Percentiles rank a stretch among this genome's conserved stretches.
These are phyloP conservation scores for Sonneratia alba DNA, from an alignment of 345 rosid species.

Conservation along the genomic window DNA sequence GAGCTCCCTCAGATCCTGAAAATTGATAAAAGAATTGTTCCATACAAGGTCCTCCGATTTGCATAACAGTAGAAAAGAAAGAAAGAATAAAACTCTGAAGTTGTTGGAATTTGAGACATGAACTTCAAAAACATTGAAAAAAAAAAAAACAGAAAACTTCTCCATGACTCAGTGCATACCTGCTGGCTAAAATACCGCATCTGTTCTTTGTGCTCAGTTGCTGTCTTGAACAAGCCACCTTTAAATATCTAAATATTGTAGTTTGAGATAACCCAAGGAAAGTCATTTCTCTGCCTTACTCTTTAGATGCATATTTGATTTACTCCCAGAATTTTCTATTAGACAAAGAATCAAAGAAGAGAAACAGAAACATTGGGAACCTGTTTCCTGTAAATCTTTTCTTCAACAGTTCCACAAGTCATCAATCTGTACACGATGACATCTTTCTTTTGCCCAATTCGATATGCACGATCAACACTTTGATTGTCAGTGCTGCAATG, in stretches of 20 bases:
- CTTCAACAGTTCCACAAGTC: conserved; percentile 98
- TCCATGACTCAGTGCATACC: conserved; percentile 22
- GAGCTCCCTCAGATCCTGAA: conserved; percentile 84
- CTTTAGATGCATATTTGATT: neutral
- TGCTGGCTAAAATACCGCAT: conserved; percentile 89
- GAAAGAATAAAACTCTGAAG: neutral
- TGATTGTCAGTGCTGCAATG: conserved; percentile 83
- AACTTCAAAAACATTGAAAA: neutral
- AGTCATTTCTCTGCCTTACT: neutral
- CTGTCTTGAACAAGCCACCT: conserved; percentile 91
- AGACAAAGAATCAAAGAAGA: neutral
- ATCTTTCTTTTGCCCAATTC: conserved; percentile 93
- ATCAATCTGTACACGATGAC: conserved; percentile 85
- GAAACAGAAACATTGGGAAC: conserved; percentile 19
- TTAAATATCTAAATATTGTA: conserved; percentile 51
- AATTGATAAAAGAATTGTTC: conserved; percentile 2
- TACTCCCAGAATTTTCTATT: neutral
- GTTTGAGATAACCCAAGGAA: neutral
- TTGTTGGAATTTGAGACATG: neutral
- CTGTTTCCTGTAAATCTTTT: conserved; percentile 95
- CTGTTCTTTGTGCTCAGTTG: conserved; percentile 96
- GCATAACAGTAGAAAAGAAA: neutral
- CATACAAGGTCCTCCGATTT: neutral
- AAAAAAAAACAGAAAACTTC: neutral
- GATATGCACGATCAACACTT: conserved; percentile 97